Evolutionary conservation across 371 early-diverging fungal genomes (phyloP), one percentile per base, ranked within the genome.

Genomic region (Mycotypha africana): DNA sequence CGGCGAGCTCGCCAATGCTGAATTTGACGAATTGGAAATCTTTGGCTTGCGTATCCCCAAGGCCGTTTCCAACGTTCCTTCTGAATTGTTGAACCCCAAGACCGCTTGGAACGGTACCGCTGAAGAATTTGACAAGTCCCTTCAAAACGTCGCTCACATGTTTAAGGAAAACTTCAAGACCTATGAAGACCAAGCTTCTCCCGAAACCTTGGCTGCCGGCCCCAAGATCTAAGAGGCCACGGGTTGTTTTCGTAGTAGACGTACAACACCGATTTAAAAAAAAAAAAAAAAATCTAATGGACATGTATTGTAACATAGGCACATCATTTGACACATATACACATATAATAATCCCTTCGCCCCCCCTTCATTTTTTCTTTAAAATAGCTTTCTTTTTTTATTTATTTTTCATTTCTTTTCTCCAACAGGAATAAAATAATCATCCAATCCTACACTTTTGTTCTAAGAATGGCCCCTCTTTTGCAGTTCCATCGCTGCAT

Each of bases 111-210:
- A 69, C 43, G 89, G 90, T 24, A 66, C 82, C 33, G 26, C 65
- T 19, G 73, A 68, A 14, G 81, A 84, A 47, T 94, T 76, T 70
- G 51, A 48, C 2, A 65, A 50, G n/a, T 86, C 91, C 10, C 64
- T 89, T 33, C 49, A 67, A 42, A 86, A 85, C 62, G 84, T 97
- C 31, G 97, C 88, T 25, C 47, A 55, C 24, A 83, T 93, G 56
- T 97, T 97, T 68, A 70, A 74, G 45, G 82, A 88, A 9, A 96
- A 97, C 81, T 97, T 97, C 70, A 78, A 85, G 64, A 74, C 73
- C 38, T 97, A 86, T 62, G 83, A 82, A 38, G 88, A 89, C 62
- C 72, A 86, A 65, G 91, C 94, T 45, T 67, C 84, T 22, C 57
- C 77, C 16, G 90, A 84, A 31, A 86, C 90, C 43, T 59, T 88